Evolutionary conservation across 345 rosid species (phyloP).

Genomic region (Populus deltoides): DNA sequence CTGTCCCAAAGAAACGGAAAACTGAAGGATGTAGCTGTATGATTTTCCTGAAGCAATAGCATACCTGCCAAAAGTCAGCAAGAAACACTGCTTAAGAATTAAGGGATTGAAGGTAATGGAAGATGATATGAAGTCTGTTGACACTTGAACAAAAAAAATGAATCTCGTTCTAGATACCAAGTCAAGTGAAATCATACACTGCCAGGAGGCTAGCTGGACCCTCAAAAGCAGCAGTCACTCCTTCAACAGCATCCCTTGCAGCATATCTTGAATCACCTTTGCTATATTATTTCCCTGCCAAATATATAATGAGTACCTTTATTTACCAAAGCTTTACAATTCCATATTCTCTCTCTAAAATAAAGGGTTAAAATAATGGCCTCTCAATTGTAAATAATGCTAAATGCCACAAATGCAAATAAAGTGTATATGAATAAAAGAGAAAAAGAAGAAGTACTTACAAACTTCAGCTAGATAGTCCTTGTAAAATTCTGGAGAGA

Average conservation of each 20-base stretch:
- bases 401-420: neutral
- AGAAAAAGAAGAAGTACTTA: constrained; percentile 38
- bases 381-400: neutral
- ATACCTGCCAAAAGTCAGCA: constrained; percentile 41
- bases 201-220: constrained; percentile 84
- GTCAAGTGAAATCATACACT: constrained; percentile 47
- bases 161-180: neutral
- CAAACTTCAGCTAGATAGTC: constrained; percentile 93
- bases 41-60: constrained; percentile 78
- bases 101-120: neutral
- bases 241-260: constrained; percentile 83
- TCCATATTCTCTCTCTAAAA: neutral
- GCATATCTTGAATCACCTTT: constrained; percentile 97
- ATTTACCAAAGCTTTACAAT: neutral
- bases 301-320: neutral
- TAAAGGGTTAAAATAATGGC: neutral
- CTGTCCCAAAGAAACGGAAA: constrained; percentile 79
- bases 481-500: constrained; percentile 83
- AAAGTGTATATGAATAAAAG: neutral
- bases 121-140: neutral
- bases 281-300: constrained; percentile 93
- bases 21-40: constrained; percentile 79
- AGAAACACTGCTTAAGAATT: neutral
- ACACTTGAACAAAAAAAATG: neutral
- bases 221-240: constrained; percentile 75